phyloP scores from a whole-genome alignment of 139 green algal genomes.

The Spirogloea muscicola region DNA sequence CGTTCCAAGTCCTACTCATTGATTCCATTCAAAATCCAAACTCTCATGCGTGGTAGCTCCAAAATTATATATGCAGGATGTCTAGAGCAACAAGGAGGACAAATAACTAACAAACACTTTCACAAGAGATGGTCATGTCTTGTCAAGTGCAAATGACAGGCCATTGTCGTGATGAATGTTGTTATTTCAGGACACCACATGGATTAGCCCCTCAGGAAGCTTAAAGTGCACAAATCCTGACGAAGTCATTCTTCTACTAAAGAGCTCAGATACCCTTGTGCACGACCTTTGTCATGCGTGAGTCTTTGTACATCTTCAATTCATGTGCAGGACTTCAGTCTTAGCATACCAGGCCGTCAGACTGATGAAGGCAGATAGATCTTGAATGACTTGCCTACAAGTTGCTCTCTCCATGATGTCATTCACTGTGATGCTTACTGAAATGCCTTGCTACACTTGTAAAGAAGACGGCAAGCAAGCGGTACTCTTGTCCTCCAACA shows the following conservation, averaged over 20 bases:
- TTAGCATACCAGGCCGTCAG: too few species aligned
- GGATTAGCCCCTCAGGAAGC: conserved; percentile 63
- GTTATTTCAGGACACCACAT: conserved; percentile 68
- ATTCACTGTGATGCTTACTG: too few species aligned
- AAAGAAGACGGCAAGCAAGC: too few species aligned
- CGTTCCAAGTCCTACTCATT: neutral
- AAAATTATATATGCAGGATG: neutral
- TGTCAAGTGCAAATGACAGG: neutral
- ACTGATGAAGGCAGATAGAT: too few species aligned
- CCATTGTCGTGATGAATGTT: neutral
- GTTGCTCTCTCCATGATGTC: too few species aligned
- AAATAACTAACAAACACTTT: neutral
- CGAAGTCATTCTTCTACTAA: conserved; percentile 85
- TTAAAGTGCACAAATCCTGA: conserved; percentile 62
- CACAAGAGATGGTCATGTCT: neutral
- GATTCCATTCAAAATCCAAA: neutral
- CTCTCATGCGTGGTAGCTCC: neutral
- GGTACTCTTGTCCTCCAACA: too few species aligned
- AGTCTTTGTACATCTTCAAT: neutral
- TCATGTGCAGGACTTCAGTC: too few species aligned
- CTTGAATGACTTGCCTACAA: too few species aligned
- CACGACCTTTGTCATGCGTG: conserved; percentile 70
- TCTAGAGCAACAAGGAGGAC: too few species aligned
- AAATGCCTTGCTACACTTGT: too few species aligned
- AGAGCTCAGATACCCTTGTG: conserved; percentile 77